phyloP scores from a whole-genome alignment of 306 rosid genomes.

The Lithocarpus polystachyus region DNA sequence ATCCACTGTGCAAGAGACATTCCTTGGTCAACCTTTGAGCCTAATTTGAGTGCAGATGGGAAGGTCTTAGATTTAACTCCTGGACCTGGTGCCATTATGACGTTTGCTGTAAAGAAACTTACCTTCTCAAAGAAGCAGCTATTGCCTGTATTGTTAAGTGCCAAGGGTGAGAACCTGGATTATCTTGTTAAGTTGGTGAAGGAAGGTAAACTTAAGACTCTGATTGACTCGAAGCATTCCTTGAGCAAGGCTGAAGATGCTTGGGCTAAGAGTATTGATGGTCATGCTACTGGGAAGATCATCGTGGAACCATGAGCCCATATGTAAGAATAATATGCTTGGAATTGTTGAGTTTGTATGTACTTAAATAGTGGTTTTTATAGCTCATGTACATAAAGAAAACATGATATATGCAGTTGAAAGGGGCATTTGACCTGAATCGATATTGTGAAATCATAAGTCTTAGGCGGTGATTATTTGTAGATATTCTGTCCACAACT shows the following conservation, averaged over 20 bases:
- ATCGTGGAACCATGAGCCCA: conserved; percentile 39
- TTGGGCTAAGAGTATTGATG: conserved; percentile 71
- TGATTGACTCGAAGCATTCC: conserved; percentile 51
- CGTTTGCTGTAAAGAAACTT: conserved; percentile 41
- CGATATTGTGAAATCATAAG: no score
- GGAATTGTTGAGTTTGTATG: neutral
- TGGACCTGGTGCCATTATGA: neutral
- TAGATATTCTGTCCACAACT: no score
- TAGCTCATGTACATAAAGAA: no score
- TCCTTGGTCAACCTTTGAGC: conserved; percentile 63
- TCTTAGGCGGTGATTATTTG: no score
- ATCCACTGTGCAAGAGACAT: conserved; percentile 52
- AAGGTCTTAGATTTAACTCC: conserved; percentile 63
- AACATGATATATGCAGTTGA: no score
- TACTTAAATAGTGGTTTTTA: neutral
- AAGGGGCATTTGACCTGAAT: no score
- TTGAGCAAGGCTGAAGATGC: conserved; percentile 69
- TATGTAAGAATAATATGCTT: neutral
- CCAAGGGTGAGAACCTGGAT: conserved; percentile 44
- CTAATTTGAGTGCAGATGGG: conserved; percentile 44
- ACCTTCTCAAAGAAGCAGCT: conserved; percentile 59
- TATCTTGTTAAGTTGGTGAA: conserved; percentile 41
- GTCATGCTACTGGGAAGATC: conserved; percentile 73
- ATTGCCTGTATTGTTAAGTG: conserved; percentile 26
- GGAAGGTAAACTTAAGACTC: conserved; percentile 59